phyloP scores from a whole-genome alignment of 352 stramenopile genomes.

The Elongisporangium prolatum region DNA sequence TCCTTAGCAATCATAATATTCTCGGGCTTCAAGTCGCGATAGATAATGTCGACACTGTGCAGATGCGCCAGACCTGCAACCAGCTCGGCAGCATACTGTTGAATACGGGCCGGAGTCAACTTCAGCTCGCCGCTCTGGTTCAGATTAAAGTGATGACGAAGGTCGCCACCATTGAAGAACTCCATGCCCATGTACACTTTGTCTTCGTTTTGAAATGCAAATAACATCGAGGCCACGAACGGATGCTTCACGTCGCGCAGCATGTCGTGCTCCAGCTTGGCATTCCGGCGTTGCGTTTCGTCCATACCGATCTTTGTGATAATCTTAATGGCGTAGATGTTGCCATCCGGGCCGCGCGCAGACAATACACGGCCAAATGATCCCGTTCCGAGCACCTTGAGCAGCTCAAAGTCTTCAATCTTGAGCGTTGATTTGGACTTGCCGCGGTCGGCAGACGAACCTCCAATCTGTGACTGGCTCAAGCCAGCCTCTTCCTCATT shows the following conservation, averaged over 20 bases:
- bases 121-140: conserved; percentile 59
- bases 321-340: conserved; percentile 87
- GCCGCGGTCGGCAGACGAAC: conserved; percentile 25
- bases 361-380: conserved; percentile 83
- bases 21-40: conserved; percentile 86
- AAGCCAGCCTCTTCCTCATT: conserved; percentile 56
- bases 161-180: conserved; percentile 97
- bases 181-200: conserved; percentile 99
- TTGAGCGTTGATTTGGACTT: conserved; percentile 77
- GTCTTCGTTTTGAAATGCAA: conserved; percentile 97
- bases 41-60: conserved; percentile 89
- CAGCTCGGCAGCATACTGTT: conserved; percentile 83
- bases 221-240: conserved; percentile 96
- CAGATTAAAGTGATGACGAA: conserved; percentile 83
- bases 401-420: conserved; percentile 86
- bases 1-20: conserved; percentile 88
- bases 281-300: conserved; percentile 71
- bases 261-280: conserved; percentile 93
- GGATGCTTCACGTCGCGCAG: conserved; percentile 93
- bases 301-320: conserved; percentile 89
- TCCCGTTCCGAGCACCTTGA: conserved; percentile 82
- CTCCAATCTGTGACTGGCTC: conserved; percentile 17
- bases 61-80: conserved; percentile 81
- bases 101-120: conserved; percentile 66
- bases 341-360: conserved; percentile 52